A percentile compares a stretch with the other conserved stretches of the same genome.
Conservation (phyloP, 371 early-diverging fungal genomes). For the Dichotomocladium elegans region DNA sequence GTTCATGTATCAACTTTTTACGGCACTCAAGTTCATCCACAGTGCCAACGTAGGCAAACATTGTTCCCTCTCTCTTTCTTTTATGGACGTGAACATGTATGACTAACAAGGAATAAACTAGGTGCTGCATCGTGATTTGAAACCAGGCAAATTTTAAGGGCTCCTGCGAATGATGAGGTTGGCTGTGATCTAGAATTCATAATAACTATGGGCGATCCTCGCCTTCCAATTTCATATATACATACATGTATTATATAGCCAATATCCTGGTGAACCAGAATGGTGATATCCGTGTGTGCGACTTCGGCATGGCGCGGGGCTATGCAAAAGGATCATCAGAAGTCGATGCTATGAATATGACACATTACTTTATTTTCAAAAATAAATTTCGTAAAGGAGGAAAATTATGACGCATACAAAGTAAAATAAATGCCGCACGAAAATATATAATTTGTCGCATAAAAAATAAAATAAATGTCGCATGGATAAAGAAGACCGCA, state of each 20-base stretch:
- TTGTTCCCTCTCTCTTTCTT: too few species aligned
- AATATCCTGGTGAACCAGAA: slow-evolving; percentile 90
- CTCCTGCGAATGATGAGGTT: too few species aligned
- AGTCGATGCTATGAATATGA: slow-evolving; percentile 29
- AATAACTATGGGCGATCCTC: too few species aligned
- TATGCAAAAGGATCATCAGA: slow-evolving; percentile 15
- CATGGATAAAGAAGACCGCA: too few species aligned
- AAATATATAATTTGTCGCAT: too few species aligned
- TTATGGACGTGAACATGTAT: background rate
- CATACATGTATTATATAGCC: slow-evolving; percentile 36
- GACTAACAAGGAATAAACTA: background rate
- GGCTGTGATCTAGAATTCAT: too few species aligned
- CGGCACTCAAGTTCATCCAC: slow-evolving; percentile 89
- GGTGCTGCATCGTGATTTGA: slow-evolving; percentile 87
- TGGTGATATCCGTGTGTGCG: slow-evolving; percentile 65
- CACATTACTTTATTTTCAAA: too few species aligned
- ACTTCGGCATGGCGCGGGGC: slow-evolving; percentile 52
- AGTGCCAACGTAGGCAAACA: slow-evolving; percentile 71
- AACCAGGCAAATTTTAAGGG: slow-evolving; percentile 74
- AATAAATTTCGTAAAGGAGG: too few species aligned
- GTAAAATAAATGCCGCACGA: too few species aligned
- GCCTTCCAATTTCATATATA: too few species aligned
- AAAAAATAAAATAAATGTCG: too few species aligned
- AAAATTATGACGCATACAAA: too few species aligned
- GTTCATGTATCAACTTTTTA: slow-evolving; percentile 88